Conservation (phyloP, 805 yeast genomes). For the Soucietia sequanensis region DNA sequence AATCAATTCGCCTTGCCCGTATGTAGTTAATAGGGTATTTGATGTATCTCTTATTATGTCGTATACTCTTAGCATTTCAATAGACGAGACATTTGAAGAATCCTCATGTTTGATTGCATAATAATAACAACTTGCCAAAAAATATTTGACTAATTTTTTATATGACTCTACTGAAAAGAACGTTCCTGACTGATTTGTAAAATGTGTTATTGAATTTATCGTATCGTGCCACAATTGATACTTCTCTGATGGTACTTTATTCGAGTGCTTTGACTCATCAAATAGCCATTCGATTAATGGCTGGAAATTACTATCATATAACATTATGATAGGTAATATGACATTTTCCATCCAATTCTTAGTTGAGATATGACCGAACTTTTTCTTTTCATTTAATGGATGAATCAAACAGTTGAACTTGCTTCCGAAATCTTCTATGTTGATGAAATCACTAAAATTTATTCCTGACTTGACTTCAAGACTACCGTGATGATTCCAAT, state of each 20-base stretch:
- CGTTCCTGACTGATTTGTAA: neutral
- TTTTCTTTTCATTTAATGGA: constrained; percentile 21
- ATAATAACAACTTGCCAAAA: constrained; percentile 20
- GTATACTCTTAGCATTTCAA: constrained; percentile 28
- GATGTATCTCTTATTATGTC: constrained; percentile 26
- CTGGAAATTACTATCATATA: constrained; percentile 17
- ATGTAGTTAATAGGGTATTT: neutral
- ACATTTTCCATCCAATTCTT: constrained; percentile 26
- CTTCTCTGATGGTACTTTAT: constrained; percentile 8
- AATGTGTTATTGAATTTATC: constrained; percentile 12
- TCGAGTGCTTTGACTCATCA: constrained; percentile 1
- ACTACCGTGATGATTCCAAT: constrained; percentile 24
- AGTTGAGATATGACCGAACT: no score
- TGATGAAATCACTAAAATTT: constrained; percentile 14
- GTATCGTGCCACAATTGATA: constrained; percentile 21
- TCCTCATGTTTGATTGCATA: constrained; percentile 11
- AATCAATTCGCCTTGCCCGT: neutral
- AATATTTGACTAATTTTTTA: constrained; percentile 15
- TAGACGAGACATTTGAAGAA: constrained; percentile 15
- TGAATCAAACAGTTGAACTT: constrained; percentile 20
- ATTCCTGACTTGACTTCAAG: constrained; percentile 4
- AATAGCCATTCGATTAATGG: constrained; percentile 29
- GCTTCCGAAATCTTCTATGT: constrained; percentile 9
- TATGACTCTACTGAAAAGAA: constrained; percentile 7
- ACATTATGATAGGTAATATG: constrained; percentile 25